These are phyloP conservation scores for Aquilaria sinensis DNA, from an alignment of 345 rosid species.

Conservation along the genomic window DNA sequence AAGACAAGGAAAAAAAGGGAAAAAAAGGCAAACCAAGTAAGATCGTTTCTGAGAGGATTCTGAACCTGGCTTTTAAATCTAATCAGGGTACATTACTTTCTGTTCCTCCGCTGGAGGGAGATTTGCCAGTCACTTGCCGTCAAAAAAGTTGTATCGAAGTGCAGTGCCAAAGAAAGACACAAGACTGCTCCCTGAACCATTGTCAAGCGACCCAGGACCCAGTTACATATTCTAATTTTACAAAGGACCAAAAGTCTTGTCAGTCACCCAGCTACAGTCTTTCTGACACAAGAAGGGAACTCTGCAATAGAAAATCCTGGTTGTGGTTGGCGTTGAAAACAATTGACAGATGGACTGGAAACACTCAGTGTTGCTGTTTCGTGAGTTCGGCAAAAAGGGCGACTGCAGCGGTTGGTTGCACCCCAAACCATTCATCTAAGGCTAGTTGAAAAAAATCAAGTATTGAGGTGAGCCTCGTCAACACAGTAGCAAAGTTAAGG, in stretches of 20 bases:
- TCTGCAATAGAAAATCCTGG: constrained; percentile 22
- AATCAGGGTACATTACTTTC: constrained; percentile 9
- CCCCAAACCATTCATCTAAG: constrained; percentile 40
- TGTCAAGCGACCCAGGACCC: constrained; percentile 53
- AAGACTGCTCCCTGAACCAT: constrained; percentile 47
- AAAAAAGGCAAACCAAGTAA: neutral
- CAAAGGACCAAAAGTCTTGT: constrained; percentile 31
- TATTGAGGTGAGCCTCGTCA: constrained; percentile 38
- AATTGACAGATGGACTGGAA: constrained; percentile 42
- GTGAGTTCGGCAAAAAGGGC: constrained; percentile 29
- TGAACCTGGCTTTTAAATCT: neutral
- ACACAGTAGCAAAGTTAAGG: constrained; percentile 43
- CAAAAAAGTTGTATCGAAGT: constrained; percentile 36
- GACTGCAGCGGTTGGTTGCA: constrained; percentile 38
- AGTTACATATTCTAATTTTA: constrained; percentile 47
- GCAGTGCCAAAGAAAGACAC: constrained; percentile 47
- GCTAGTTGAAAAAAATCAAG: constrained; percentile 32
- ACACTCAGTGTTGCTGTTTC: constrained; percentile 49
- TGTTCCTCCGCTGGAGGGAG: constrained; percentile 47
- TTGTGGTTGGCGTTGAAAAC: constrained; percentile 37
- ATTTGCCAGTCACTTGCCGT: constrained; percentile 58
- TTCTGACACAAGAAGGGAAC: constrained; percentile 15
- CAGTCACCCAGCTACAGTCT: constrained; percentile 21
- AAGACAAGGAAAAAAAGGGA: neutral
- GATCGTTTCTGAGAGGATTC: constrained; percentile 7